Evolutionary conservation across 192 early-diverging fungal species (phyloP), one percentile per base, ranked within the genome.

Genomic region (Umbelopsis vinacea): DNA sequence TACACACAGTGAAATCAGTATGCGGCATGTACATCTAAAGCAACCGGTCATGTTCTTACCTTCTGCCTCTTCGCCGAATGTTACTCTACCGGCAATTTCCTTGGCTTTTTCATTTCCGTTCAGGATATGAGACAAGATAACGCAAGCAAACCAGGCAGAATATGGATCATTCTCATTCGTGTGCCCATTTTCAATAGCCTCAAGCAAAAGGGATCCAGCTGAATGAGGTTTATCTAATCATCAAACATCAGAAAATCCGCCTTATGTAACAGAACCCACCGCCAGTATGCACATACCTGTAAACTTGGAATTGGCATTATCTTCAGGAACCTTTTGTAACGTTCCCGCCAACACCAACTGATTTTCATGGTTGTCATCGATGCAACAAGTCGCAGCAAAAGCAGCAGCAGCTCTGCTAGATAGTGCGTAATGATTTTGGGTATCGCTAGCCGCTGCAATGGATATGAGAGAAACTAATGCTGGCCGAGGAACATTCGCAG

Each of bases 271-370:
- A 10, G 7, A 3, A n/a, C n/a, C n/a, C n/a, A 15, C 48, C 11
- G 19, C 7, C n/a, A 50, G 15, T 3, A 9, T 43, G 40, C 40
- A 67, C 72, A 60, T 84, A 89, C 90, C 89, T 69, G 46, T 46
- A 29, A 75, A 75, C 4, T 79, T 70, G 3, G 76, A 79, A 68
- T 92, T 90, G 15, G 84, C 83, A 66, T 92, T 92, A 66, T 92
- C 90, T 48, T 88, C 82, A 37, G 92, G 92, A 11, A 94, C 94
- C 7, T 90, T 84, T 24, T 88, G 92, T 22, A 99, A 74, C 7
- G 95, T 97, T 6, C 95, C 89, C 21, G 94, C 91, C 11, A 99
- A 72, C 8, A 92, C 91, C 21, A 97, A 77, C 78, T 98, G 96
- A 6, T 91, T 90, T 76, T 98, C 96, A 6, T 86, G 80, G 80